Percentiles rank a stretch among this genome's conserved stretches.
phyloP scores from a whole-genome alignment of 1,139 yeast genomes.

The Yamadazyma aaseri region DNA sequence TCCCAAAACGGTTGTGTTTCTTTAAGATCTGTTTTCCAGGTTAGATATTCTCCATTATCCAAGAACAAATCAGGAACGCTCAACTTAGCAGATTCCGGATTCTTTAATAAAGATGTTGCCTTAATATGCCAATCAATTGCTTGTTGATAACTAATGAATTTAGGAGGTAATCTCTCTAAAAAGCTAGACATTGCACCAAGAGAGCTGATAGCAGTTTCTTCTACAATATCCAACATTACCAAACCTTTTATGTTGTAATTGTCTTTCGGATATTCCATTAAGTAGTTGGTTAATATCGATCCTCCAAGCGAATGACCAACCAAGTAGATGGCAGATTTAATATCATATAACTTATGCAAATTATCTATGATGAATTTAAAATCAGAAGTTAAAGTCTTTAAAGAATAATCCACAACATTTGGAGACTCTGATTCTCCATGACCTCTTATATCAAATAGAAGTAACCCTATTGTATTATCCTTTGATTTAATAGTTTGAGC shows the following conservation, averaged over 20 bases:
- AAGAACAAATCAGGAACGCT: slow-evolving; percentile 70
- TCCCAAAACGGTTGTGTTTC: slow-evolving; percentile 71
- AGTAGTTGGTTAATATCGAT: slow-evolving; percentile 62
- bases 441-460: slow-evolving; percentile 79
- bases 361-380: slow-evolving; percentile 44
- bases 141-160: slow-evolving; percentile 48
- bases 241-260: slow-evolving; percentile 53
- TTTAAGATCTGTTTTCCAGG: slow-evolving; percentile 66
- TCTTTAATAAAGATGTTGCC: slow-evolving; percentile 47
- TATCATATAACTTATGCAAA: slow-evolving; percentile 25
- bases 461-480: slow-evolving; percentile 47
- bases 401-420: slow-evolving; percentile 35
- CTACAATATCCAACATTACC: slow-evolving; percentile 85
- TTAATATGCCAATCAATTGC: slow-evolving; percentile 86
- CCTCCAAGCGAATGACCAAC: slow-evolving; percentile 96
- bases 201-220: slow-evolving; percentile 81
- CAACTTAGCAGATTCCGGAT: slow-evolving; percentile 61
- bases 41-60: slow-evolving; percentile 17
- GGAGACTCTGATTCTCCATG: slow-evolving; percentile 54
- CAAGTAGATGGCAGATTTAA: slow-evolving; percentile 36
- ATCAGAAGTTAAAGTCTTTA: slow-evolving; percentile 58
- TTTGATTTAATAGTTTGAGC: slow-evolving; percentile 31
- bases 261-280: slow-evolving; percentile 14
- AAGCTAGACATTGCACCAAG: slow-evolving; percentile 65
- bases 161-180: slow-evolving; percentile 58